Conservation (phyloP, 805 yeast genomes). For the Maudiozyma turicensis region DNA sequence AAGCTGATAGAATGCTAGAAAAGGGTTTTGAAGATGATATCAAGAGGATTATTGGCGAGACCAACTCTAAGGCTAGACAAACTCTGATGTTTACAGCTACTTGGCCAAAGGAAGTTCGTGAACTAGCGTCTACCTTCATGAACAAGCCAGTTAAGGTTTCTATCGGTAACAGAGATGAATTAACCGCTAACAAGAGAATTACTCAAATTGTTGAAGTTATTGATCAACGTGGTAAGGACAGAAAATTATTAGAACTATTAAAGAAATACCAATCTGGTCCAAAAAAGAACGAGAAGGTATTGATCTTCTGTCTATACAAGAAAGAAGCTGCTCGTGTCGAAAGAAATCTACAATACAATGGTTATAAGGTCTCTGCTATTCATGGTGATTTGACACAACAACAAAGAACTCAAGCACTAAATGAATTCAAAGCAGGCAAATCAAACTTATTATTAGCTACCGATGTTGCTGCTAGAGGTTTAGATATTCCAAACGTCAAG, state of each 20-base stretch:
- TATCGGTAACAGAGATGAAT: conserved; percentile 90
- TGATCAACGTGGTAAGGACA: conserved; percentile 73
- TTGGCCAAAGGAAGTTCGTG: conserved; percentile 98
- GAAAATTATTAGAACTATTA: conserved; percentile 59
- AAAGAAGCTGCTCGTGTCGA: conserved; percentile 94
- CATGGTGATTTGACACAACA: conserved; percentile 93
- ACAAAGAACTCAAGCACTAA: conserved; percentile 83
- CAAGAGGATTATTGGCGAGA: conserved; percentile 61
- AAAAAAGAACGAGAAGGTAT: conserved; percentile 64
- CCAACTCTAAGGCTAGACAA: conserved; percentile 52
- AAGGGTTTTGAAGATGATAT: conserved; percentile 98
- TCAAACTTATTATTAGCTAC: conserved; percentile 80
- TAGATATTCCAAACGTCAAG: conserved; percentile 95
- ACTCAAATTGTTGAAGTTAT: conserved; percentile 89
- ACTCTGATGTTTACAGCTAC: conserved; percentile 99
- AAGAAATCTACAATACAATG: conserved; percentile 57
- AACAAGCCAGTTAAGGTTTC: conserved; percentile 77
- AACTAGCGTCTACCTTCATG: conserved; percentile 81
- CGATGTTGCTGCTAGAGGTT: conserved; percentile 96
- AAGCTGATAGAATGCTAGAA: conserved; percentile 98
- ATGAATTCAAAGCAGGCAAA: conserved; percentile 72
- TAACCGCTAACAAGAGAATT: conserved; percentile 89
- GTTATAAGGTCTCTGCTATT: conserved; percentile 79
- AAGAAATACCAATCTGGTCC: conserved; percentile 64
- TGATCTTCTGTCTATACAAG: conserved; percentile 90